Conservation (phyloP, 345 rosid species). For the Psidium guajava region DNA sequence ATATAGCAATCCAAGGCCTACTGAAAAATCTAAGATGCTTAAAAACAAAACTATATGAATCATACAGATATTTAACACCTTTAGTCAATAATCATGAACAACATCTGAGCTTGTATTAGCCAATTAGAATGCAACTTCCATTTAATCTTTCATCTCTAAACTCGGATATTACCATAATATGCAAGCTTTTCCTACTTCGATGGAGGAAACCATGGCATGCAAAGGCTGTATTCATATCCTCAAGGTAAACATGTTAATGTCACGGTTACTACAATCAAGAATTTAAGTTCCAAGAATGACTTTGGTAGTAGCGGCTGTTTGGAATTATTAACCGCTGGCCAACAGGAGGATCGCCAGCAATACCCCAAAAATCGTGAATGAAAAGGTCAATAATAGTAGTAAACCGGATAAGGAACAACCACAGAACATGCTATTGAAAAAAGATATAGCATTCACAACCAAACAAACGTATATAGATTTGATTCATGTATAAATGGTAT, state of each 20-base stretch:
- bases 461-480: background rate
- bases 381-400: too few species aligned
- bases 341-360: background rate
- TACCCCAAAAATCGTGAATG: background rate
- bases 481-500: background rate
- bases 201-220: background rate
- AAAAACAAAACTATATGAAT: too few species aligned
- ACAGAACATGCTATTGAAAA: background rate
- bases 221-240: too few species aligned
- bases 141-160: background rate
- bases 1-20: background rate
- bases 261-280: background rate
- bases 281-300: background rate
- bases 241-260: background rate
- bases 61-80: background rate
- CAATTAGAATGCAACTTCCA: background rate
- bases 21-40: too few species aligned
- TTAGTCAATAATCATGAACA: background rate
- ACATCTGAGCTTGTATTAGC: background rate
- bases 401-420: background rate
- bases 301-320: background rate
- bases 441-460: background rate
- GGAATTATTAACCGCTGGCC: background rate
- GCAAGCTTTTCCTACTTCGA: background rate
- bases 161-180: background rate